Conservation (phyloP, 345 rosid species). For the Syzygium jambos region DNA sequence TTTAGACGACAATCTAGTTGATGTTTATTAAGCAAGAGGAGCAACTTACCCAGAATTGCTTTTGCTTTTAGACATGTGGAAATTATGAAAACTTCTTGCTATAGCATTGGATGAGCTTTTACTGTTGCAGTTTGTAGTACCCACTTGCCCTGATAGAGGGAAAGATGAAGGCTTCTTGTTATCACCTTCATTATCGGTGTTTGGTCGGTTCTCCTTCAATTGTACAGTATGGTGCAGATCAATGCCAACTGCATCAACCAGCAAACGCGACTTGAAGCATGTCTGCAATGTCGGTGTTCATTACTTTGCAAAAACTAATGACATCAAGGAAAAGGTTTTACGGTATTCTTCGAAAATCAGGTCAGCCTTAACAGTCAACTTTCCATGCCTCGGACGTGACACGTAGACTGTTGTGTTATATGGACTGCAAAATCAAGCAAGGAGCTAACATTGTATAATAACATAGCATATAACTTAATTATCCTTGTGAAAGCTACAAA, state of each 20-base stretch:
- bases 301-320: not conserved
- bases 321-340: conserved; percentile 15
- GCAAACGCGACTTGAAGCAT: not conserved
- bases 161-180: conserved; percentile 26
- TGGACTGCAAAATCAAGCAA: conserved; percentile 54
- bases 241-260: conserved; percentile 53
- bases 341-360: conserved; percentile 84
- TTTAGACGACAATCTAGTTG: not conserved
- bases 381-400: conserved; percentile 32
- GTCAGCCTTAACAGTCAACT: conserved; percentile 72
- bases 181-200: conserved; percentile 12
- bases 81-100: conserved; percentile 8
- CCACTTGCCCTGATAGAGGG: conserved; percentile 29
- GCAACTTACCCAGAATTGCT: conserved; percentile 29
- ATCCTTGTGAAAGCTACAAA: not conserved
- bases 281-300: not conserved
- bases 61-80: conserved; percentile 10
- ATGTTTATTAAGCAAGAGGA: not conserved
- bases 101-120: conserved; percentile 16
- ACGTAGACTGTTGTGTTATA: conserved; percentile 47
- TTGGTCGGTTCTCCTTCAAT: conserved; percentile 26
- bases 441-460: not conserved
- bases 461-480: not conserved
- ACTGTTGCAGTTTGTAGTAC: conserved; percentile 1
- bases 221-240: conserved; percentile 63